Base-by-base conservation (phyloP, 805 yeast species). In the Candida berthetii region DNA sequence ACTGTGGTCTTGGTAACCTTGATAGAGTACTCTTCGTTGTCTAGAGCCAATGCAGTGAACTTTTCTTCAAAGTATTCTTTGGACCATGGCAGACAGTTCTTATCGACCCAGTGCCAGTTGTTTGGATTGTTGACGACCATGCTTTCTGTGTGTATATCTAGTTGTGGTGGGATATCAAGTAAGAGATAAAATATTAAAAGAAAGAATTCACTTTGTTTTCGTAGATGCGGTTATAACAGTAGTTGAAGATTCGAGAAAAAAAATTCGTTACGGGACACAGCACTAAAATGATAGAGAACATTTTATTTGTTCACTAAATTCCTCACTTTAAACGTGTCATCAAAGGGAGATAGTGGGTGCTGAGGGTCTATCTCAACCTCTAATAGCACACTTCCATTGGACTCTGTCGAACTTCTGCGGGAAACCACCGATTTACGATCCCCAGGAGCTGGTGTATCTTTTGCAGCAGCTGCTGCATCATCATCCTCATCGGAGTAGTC, bases 101-200 rank as follows among this genome's bases (percentile, higher is more conserved):
- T 79, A 52, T 80, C 82, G 20, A 80, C 80, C 86, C 86, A 80
- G 65, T 80, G 86, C 86, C 86, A 80, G 72, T 80, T 80, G 61
- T 80, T 80, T 29, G 85, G 85, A 67, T 80, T 80, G 54, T 78
- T 77, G 31, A 80, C 85, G 41, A 77, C 85, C 85, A 79, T 80
- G 19, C n/a, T 17, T 48, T 10, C 29, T 27, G n/a, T 27, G 13
- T 27, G 29, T 22, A 6, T 22, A 8, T 22, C 8, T 22, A 22
- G n/a, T n/a, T n/a, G n/a, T n/a, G n/a, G n/a, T n/a, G n/a, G n/a
- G n/a, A n/a, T n/a, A 22, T 22, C 6, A 22, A 22, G 9, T 22
- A 22, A 22, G 9, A 7, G 25, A 22, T 7, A 7, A 9, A 7
- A 22, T 22, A 22, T 22, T 7, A 9, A 22, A 22, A 22, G 25